Conservation (phyloP, 768 basidiomycete species). For the Phylloporus scabripes region DNA sequence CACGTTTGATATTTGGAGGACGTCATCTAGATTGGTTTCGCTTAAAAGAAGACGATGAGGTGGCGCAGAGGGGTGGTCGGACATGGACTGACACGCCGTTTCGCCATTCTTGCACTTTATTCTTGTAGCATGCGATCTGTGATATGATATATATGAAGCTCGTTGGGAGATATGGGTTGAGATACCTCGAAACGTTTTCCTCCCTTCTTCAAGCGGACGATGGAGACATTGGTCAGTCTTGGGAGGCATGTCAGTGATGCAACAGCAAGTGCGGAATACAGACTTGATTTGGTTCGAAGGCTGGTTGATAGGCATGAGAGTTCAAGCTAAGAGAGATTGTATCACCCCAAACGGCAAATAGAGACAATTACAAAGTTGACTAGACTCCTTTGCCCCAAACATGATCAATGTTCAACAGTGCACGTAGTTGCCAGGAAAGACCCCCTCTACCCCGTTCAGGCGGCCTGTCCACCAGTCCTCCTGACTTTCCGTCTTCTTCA, state of each 20-base stretch:
- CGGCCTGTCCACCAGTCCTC: constrained; percentile 99
- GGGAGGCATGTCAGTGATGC: not conserved
- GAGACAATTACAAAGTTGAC: not conserved
- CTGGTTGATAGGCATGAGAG: constrained; percentile 55
- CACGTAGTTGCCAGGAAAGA: constrained; percentile 73
- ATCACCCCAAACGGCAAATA: not conserved
- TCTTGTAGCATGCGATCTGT: constrained; percentile 97
- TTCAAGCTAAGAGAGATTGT: not conserved
- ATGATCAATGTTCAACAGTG: constrained; percentile 14
- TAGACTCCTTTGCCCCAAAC: not conserved
- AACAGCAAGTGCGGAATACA: constrained; percentile 4
- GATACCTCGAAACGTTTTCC: constrained; percentile 94
- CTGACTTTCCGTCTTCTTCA: constrained; percentile 71
- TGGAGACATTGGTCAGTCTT: constrained; percentile 94
- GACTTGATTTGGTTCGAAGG: constrained; percentile 91
- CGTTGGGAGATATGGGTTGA: not conserved
- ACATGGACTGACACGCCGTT: constrained; percentile 68
- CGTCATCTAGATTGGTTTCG: constrained; percentile 91
- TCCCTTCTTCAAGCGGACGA: constrained; percentile 93
- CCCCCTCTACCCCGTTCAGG: constrained; percentile 75
- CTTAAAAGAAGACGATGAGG: constrained; percentile 34
- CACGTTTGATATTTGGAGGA: constrained; percentile 93
- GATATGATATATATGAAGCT: not conserved
- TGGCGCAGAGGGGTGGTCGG: not conserved
- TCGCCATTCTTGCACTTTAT: constrained; percentile 96